Base-by-base conservation (phyloP, 2,329 filamentous ascomycete genomes). In the Colletotrichum sp. region DNA sequence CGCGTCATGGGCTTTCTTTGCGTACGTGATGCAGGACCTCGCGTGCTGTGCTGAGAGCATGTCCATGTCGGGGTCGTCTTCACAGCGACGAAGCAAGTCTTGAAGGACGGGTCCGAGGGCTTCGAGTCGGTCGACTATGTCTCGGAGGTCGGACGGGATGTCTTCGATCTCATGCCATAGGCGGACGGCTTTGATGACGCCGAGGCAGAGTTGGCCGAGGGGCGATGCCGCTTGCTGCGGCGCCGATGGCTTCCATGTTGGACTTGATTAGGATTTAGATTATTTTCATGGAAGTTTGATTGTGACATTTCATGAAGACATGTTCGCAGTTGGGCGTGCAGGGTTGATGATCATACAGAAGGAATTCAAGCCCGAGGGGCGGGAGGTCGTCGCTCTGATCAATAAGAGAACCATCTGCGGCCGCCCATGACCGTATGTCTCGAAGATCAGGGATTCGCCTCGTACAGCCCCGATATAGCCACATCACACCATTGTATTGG, bases 221-320 rank as follows among this genome's bases (percentile, higher is more conserved):
- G 59, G 59, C 68, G 43, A 70, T 55, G 38, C 47, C 33, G n/a
- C 59, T 65, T 16, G 58, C 58, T 15, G 59, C 47, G 27, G 61
- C n/a, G 13, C 65, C 68, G 59, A 65, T 70, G 36, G 7, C 31
- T 2, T 27, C 12, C 33, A 63, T 43, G 31, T 15, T 33, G 27
- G 0, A 63, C 0, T 24, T 1, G 8, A 27, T 2, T 8, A 43
- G 2, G 24, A 24, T 8, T 29, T 5, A 31, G n/a, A 43, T 43
- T 0, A 0, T n/a, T 43, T 6, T n/a, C 8, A n/a, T n/a, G 8
- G 18, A 43, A 43, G 38, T 5, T 43, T 43, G 6, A 16, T 55
- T 4, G 16, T 21, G 27, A 16, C 1, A 1, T 0, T 24, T 55
- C 38, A 4, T 43, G 18, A 11, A 11, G 8, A 43, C 38, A 43